phyloP scores from a whole-genome alignment of 202 grass and related monocot genomes.

The Setaria italica region DNA sequence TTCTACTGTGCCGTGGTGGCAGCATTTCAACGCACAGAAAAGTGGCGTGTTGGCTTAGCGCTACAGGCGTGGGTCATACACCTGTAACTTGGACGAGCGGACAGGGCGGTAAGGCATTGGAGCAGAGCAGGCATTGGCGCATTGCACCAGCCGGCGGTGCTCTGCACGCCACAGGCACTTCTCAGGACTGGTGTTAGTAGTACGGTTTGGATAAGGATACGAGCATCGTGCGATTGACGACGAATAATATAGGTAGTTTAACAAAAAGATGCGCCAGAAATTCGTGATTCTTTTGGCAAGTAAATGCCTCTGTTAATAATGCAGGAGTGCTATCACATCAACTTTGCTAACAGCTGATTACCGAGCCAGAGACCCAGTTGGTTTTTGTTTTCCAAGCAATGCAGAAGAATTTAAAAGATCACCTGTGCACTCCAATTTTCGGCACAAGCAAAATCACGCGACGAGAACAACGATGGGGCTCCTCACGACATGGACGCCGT shows the following conservation, averaged over 20 bases:
- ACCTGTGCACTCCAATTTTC: background rate
- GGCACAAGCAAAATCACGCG: conserved; percentile 37
- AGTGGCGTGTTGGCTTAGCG: conserved; percentile 25
- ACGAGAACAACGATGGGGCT: conserved; percentile 75
- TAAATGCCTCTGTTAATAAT: background rate
- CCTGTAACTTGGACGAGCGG: conserved; percentile 37
- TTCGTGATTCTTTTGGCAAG: background rate
- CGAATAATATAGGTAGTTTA: background rate
- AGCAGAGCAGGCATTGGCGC: background rate
- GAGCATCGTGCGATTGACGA: background rate
- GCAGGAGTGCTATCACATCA: background rate
- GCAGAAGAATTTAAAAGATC: background rate
- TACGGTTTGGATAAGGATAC: conserved; percentile 24
- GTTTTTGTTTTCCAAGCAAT: background rate
- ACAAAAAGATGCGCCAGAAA: background rate
- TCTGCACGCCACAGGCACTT: conserved; percentile 16
- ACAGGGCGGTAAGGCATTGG: background rate
- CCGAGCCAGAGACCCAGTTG: background rate
- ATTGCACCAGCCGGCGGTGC: background rate
- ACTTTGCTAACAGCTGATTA: background rate
- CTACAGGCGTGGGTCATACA: conserved; percentile 36
- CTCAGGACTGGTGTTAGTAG: background rate
- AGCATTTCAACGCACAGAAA: background rate
- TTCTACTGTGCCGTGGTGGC: conserved; percentile 33
- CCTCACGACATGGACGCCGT: conserved; percentile 68